A percentile compares a stretch with the other conserved stretches of the same genome.
Evolutionary conservation across 352 stramenopile species (phyloP).

Genomic region (Globisporangium megalacanthum): DNA sequence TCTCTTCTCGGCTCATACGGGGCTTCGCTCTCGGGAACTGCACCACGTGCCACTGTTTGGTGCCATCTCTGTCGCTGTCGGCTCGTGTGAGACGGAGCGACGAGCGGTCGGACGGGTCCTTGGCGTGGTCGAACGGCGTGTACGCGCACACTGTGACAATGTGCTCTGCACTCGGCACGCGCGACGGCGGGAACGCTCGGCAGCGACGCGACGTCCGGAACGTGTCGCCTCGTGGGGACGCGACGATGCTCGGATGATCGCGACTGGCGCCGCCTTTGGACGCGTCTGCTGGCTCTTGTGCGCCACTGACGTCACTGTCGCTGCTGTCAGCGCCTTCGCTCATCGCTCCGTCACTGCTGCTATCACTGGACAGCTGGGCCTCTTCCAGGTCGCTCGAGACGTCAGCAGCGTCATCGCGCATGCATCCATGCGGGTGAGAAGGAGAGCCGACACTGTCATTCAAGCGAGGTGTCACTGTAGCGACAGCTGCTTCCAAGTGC

Average conservation of each 20-base stretch:
- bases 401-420: background rate
- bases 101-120: conserved; percentile 11
- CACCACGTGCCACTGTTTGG: conserved; percentile 30
- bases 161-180: conserved; percentile 22
- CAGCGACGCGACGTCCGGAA: conserved; percentile 35
- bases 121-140: conserved; percentile 28
- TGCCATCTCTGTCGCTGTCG: conserved; percentile 7
- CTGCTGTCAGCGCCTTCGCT: background rate
- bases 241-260: background rate
- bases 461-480: background rate
- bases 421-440: background rate
- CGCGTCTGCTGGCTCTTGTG: background rate
- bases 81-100: conserved; percentile 15
- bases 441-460: background rate
- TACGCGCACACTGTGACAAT: conserved; percentile 24
- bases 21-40: conserved; percentile 34
- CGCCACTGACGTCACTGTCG: background rate
- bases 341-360: background rate
- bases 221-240: conserved; percentile 10
- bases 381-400: background rate
- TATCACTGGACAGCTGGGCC: background rate
- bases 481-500: conserved; percentile 9
- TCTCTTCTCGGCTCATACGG: conserved; percentile 22
- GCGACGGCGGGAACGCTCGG: conserved; percentile 34
- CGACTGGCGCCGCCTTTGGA: background rate